phyloP scores from a whole-genome alignment of 441 rosid species.

The Raphanus hybrid region DNA sequence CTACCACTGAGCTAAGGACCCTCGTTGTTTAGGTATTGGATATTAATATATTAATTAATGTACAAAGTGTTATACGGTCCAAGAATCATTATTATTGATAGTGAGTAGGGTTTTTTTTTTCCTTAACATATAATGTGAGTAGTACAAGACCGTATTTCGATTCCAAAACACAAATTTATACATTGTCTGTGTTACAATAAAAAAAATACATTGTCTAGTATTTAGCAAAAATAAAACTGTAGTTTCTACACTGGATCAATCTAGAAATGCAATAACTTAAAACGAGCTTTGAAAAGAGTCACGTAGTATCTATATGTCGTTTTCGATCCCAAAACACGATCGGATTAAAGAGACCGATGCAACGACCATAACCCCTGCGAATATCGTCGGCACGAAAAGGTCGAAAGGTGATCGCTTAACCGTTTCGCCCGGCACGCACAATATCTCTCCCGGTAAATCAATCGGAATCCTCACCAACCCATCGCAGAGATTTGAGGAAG shows the following conservation, averaged over 20 bases:
- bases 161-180: background rate
- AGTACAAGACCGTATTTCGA: background rate
- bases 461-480: conserved; percentile 49
- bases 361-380: conserved; percentile 49
- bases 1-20: conserved; percentile 96
- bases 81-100: background rate
- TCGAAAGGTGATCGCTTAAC: conserved; percentile 50
- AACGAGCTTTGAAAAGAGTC: background rate
- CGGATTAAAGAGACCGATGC: conserved; percentile 50
- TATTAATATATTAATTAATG: background rate
- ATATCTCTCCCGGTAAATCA: conserved; percentile 44
- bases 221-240: background rate
- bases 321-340: conserved; percentile 33
- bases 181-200: too few species aligned
- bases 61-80: background rate
- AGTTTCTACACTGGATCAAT: background rate
- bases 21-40: background rate
- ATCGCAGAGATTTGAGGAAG: conserved; percentile 21
- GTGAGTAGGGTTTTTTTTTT: background rate
- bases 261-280: background rate
- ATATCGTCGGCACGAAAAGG: conserved; percentile 49
- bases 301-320: background rate
- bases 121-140: too few species aligned
- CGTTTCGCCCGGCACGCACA: conserved; percentile 47
- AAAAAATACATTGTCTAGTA: background rate